These are phyloP conservation scores for Apostasia ramifera DNA, from an alignment of 106 monocot species.

Conservation along the genomic window DNA sequence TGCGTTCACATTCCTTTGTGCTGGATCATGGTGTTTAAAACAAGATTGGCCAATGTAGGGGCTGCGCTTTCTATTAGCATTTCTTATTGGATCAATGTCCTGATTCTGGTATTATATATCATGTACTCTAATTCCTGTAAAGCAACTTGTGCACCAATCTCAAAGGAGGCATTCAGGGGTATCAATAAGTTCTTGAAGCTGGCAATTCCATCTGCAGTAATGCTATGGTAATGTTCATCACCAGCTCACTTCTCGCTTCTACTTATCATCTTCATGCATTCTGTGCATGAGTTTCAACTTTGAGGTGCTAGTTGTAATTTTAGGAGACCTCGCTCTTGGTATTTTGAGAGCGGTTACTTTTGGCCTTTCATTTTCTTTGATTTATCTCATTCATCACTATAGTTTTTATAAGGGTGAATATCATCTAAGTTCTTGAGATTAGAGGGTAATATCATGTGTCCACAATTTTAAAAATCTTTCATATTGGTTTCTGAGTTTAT, in stretches of 20 bases:
- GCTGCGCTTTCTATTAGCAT: constrained; percentile 53
- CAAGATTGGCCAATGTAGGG: constrained; percentile 36
- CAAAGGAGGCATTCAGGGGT: constrained; percentile 27
- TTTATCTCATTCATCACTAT: too few species aligned
- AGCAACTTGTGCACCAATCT: constrained; percentile 28
- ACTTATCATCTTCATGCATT: not conserved
- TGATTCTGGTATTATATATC: constrained; percentile 41
- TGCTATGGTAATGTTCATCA: constrained; percentile 15
- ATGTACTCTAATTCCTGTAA: constrained; percentile 41
- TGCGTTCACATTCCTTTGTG: constrained; percentile 32
- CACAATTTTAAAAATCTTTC: too few species aligned
- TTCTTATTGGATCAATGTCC: constrained; percentile 37
- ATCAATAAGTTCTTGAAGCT: constrained; percentile 11
- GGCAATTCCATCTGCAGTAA: constrained; percentile 16
- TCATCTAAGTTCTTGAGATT: too few species aligned
- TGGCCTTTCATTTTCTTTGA: too few species aligned
- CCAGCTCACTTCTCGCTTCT: not conserved
- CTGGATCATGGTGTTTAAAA: constrained; percentile 54
- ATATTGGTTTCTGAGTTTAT: too few species aligned
- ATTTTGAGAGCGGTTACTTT: too few species aligned
- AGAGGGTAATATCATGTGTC: too few species aligned
- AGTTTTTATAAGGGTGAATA: too few species aligned
- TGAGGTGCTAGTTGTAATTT: too few species aligned
- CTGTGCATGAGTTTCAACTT: too few species aligned
- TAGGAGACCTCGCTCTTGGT: too few species aligned